Evolutionary conservation across 2,329 filamentous ascomycete species (phyloP).

Genomic region (Periconia digitata): DNA sequence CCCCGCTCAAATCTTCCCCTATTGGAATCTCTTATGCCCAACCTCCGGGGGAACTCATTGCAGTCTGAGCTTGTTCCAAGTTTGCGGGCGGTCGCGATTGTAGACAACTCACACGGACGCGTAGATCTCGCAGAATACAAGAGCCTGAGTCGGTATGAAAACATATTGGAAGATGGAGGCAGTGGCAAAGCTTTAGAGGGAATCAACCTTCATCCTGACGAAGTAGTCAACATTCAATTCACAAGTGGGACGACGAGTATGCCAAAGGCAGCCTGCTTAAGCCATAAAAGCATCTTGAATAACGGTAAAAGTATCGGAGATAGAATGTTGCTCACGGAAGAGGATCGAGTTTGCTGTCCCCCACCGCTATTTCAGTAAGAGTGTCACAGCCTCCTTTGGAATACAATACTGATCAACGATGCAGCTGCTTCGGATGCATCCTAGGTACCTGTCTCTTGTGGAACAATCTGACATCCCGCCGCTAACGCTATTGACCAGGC

Average conservation of each 20-base stretch:
- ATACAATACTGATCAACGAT: background rate
- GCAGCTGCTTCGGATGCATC: conserved; percentile 80
- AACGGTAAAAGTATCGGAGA: conserved; percentile 84
- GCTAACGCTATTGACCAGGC: background rate
- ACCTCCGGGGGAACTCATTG: conserved; percentile 48
- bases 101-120: conserved; percentile 72
- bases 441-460: conserved; percentile 55
- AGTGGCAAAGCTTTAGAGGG: conserved; percentile 47
- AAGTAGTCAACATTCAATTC: conserved; percentile 94
- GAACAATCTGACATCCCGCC: background rate
- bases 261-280: conserved; percentile 90
- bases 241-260: conserved; percentile 91
- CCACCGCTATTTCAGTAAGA: conserved; percentile 56
- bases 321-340: conserved; percentile 75
- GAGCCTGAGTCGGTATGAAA: conserved; percentile 46
- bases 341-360: conserved; percentile 69
- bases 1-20: conserved; percentile 63
- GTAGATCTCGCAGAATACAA: conserved; percentile 46
- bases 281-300: conserved; percentile 85
- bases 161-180: conserved; percentile 50
- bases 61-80: conserved; percentile 66
- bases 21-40: conserved; percentile 56
- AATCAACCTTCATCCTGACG: conserved; percentile 58
- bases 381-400: background rate
- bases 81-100: conserved; percentile 69